Evolutionary conservation across 2,329 filamentous ascomycete genomes (phyloP), one percentile per base, ranked within the genome.

Genomic region (Xylaria sp.): DNA sequence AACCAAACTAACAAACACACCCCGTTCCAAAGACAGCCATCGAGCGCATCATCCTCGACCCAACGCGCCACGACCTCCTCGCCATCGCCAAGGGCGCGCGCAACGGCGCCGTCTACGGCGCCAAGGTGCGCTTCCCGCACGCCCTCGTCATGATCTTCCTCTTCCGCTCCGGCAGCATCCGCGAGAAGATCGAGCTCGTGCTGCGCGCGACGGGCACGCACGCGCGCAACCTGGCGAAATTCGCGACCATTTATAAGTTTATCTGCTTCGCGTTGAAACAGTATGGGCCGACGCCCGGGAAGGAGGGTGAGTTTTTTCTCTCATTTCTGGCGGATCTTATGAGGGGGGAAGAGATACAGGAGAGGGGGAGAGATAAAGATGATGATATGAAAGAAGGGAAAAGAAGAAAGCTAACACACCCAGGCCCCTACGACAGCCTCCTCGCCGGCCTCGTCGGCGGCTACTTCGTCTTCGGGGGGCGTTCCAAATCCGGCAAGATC

Each of bases 141-240:
- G 94, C 94, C 62, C 83, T 99, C 67, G 94, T 99, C 55, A 99
- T 99, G 93, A 91, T 97, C 67, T 89, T 97, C 68, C 85, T 99
- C 67, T 99, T 99, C 80, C 90, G 94, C 67, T 91, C 89, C 8
- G 94, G 93, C 78, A 89, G 89, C 82, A 74, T 96, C 69, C 86
- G 86, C 58, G 85, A 96, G 73, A 97, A 97, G 76, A 72, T 84
- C 65, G 76, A 77, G 59, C 84, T 95, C 56, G 87, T 99, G 66
- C 81, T 93, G 70, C 88, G 89, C 74, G 93, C 94, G 9, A 99
- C 94, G 7, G 85, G 84, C 69, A 92, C 90, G 69, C 94, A 99
- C 76, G 94, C 94, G 60, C 85, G 84, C 64, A 99, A 97, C 76
- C 85, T 99, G 48, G 91, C 92, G 65, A 88, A 88, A 69, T 99